These are phyloP conservation scores for Trypanosoma scelopori DNA, from an alignment of 208 protist species.

Conservation along the genomic window DNA sequence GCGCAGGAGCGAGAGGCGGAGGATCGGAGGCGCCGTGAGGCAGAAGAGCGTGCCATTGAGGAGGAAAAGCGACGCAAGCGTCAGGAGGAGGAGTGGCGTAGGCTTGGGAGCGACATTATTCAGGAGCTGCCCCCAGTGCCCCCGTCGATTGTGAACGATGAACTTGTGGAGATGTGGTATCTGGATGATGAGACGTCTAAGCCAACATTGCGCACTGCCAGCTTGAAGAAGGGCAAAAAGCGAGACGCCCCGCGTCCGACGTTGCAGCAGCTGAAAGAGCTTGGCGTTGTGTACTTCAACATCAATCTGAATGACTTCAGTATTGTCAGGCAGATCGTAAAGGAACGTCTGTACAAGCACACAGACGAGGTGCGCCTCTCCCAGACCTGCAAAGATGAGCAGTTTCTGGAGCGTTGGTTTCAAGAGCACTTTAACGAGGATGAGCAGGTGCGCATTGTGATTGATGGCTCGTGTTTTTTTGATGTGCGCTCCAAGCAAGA, in stretches of 20 bases:
- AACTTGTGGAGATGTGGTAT: conserved; percentile 74
- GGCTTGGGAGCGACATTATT: conserved; percentile 77
- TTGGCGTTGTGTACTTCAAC: conserved; percentile 81
- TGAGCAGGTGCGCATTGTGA: conserved; percentile 89
- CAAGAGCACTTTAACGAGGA: conserved; percentile 94
- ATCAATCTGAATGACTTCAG: conserved; percentile 86
- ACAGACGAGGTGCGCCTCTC: conserved; percentile 83
- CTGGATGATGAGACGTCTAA: conserved; percentile 83
- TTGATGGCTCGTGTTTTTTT: conserved; percentile 91
- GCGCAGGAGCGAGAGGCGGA: conserved; percentile 62
- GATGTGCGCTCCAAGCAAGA: conserved; percentile 92
- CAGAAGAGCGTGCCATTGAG: conserved; percentile 60
- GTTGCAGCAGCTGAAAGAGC: conserved; percentile 72
- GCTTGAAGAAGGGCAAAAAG: conserved; percentile 74
- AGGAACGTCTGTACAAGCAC: conserved; percentile 90
- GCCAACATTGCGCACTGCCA: conserved; percentile 55
- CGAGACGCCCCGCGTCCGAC: conserved; percentile 44
- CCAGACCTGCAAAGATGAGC: conserved; percentile 90
- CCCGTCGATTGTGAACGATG: conserved; percentile 53
- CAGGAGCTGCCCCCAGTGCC: conserved; percentile 79
- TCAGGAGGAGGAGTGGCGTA: conserved; percentile 84
- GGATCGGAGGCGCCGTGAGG: conserved; percentile 55
- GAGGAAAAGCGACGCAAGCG: conserved; percentile 59
- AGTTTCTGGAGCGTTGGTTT: conserved; percentile 88
- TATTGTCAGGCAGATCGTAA: conserved; percentile 83